A percentile compares a stretch with the other conserved stretches of the same genome.
phyloP scores from a whole-genome alignment of 2,329 filamentous ascomycete species.

The Mycosphaerella arachidis region DNA sequence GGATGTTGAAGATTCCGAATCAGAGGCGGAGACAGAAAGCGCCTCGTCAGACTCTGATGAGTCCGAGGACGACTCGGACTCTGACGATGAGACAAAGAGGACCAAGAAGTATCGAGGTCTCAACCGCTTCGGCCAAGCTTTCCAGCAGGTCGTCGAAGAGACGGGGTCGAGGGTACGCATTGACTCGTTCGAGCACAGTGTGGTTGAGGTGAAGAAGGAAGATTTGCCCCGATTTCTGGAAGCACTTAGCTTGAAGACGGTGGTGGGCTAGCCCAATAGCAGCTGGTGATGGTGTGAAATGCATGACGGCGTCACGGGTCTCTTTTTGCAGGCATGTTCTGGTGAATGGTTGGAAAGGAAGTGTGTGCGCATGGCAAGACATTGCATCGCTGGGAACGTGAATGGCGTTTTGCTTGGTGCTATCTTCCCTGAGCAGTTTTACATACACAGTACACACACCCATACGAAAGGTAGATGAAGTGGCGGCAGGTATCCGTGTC shows the following conservation, averaged over 20 bases:
- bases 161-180: constrained; percentile 86
- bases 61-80: constrained; percentile 35
- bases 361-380: not conserved
- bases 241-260: constrained; percentile 82
- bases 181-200: constrained; percentile 95
- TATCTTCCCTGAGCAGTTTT: not conserved
- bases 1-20: constrained; percentile 51
- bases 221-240: constrained; percentile 88
- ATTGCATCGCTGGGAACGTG: not conserved
- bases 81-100: constrained; percentile 53
- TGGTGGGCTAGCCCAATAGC: constrained; percentile 52
- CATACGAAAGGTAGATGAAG: not conserved
- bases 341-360: not conserved
- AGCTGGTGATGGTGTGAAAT: not conserved
- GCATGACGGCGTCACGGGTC: constrained; percentile 8
- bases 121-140: constrained; percentile 90
- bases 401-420: not conserved
- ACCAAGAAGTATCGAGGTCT: constrained; percentile 64
- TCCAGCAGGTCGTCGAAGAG: constrained; percentile 89
- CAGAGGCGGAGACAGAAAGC: constrained; percentile 36
- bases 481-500: not conserved
- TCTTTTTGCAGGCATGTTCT: not conserved
- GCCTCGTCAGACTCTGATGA: constrained; percentile 37
- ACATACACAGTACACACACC: not conserved
- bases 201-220: constrained; percentile 96